Conservation (phyloP, 306 rosid genomes). For the Delonix regia region DNA sequence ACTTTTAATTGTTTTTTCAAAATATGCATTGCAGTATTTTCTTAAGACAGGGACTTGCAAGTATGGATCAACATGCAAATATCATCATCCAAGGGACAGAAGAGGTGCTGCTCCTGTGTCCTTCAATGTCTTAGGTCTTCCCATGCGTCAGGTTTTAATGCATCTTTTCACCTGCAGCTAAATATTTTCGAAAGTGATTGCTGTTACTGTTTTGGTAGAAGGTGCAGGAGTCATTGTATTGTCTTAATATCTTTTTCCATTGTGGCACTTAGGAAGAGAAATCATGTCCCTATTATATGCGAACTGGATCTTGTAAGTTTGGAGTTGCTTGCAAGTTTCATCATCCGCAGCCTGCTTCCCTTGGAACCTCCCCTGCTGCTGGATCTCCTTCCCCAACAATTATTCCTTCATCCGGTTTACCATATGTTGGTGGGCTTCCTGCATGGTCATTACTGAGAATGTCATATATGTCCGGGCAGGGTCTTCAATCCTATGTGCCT, state of each 20-base stretch:
- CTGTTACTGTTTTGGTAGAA: neutral
- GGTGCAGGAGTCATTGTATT: neutral
- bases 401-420: constrained; percentile 63
- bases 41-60: constrained; percentile 98
- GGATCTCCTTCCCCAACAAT: constrained; percentile 57
- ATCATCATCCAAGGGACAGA: constrained; percentile 96
- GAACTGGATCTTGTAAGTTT: constrained; percentile 86
- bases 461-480: constrained; percentile 69
- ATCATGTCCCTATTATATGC: constrained; percentile 84
- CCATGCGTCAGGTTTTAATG: constrained; percentile 80
- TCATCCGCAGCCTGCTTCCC: constrained; percentile 76
- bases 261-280: constrained; percentile 76
- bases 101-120: constrained; percentile 89
- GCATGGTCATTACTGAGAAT: constrained; percentile 75
- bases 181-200: constrained; percentile 1
- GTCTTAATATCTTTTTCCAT: neutral
- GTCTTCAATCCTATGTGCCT: constrained; percentile 71
- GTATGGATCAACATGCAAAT: constrained; percentile 93
- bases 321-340: constrained; percentile 96
- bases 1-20: constrained; percentile 30
- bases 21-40: constrained; percentile 71
- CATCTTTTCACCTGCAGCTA: constrained; percentile 2
- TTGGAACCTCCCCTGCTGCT: constrained; percentile 54
- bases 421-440: constrained; percentile 69
- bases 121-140: constrained; percentile 81